Base-by-base conservation (phyloP, 139 green algal species). In the Coelastrella sp. region DNA sequence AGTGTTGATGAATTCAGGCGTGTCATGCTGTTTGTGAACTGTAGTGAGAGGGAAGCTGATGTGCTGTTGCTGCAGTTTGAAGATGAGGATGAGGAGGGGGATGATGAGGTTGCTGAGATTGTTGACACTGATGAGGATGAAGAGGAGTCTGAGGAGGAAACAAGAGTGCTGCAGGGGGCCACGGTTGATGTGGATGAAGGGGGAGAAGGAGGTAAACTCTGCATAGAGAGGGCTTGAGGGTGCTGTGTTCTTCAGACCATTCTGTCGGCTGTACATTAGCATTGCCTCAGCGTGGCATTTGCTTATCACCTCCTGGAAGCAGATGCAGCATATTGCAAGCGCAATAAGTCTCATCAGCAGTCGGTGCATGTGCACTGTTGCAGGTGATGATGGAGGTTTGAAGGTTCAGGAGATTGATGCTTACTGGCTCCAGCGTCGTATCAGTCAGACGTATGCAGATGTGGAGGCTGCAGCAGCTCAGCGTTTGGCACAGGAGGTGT, bases 401-500 rank as follows among this genome's bases (percentile, higher is more conserved):
- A 86, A 85, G 34, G 87, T 85, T 3, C 69, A 81, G 71, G 95
- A 98, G 73, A 98, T 99, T 84, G 97, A 99, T 84, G 97, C 97
- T 4, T 99, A 99, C 92, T 99, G 97, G 97, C 94, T 99, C 87
- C 97, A 99, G 92, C 94, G 97, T 32, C 87, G 94, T 60, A 90
- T 99, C 13, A 81, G 89, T 37, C 88, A 90, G 37, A 95, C 93
- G 0, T 95, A 95, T 50, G 91, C 85, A 27, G 80, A 86, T 27
- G 83, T 95, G 23, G 96, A 98, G 35, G 90, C 95, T n/a, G 83
- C 91, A 4, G 81, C 88, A 21, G 88, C 91, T 41, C 94, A 98
- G 85, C 86, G 93, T 85, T 86, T 97, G 71, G 92, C 94, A 8
- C 92, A 98, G 86, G 87, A 98, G 60, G 93, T 95, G 35, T 85